phyloP scores from a whole-genome alignment of 140 eudicot genomes.

The Senecio squalidus region DNA sequence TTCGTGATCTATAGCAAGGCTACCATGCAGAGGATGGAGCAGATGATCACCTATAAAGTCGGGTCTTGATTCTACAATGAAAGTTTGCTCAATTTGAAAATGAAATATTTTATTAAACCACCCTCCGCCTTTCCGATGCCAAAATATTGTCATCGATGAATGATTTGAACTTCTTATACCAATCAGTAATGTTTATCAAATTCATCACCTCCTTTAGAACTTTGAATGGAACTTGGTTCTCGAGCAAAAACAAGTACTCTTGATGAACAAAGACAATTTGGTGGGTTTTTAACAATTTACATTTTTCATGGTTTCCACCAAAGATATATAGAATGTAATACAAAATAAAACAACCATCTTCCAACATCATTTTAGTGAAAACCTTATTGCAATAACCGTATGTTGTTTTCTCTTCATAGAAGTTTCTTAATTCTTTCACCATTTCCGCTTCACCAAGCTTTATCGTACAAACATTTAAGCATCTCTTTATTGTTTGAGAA shows the following conservation, averaged over 20 bases:
- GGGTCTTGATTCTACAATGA: not conserved
- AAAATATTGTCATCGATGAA: slow-evolving; percentile 9
- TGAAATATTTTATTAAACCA: not conserved
- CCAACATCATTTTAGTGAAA: slow-evolving; percentile 25
- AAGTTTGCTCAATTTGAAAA: not conserved
- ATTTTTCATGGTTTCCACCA: too few species aligned
- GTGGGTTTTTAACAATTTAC: not conserved
- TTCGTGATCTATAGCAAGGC: not conserved
- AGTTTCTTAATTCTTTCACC: slow-evolving; percentile 3
- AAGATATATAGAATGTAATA: not conserved
- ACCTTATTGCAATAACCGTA: not conserved
- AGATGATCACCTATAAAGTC: not conserved
- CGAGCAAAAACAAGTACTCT: slow-evolving; percentile 25
- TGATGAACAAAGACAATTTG: not conserved
- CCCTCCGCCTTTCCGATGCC: not conserved
- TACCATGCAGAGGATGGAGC: slow-evolving; percentile 15
- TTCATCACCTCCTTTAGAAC: slow-evolving; percentile 13
- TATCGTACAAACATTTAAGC: slow-evolving; percentile 9
- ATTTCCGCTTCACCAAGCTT: slow-evolving; percentile 1
- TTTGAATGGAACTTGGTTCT: slow-evolving; percentile 24
- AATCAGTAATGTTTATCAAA: not conserved
- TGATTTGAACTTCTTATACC: not conserved
- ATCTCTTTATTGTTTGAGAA: not conserved
- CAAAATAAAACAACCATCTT: not conserved
- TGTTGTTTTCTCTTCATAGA: slow-evolving; percentile 13